Evolutionary conservation across 1,284 basidiomycete species (phyloP).

Genomic region (Irpex rosettiformis): DNA sequence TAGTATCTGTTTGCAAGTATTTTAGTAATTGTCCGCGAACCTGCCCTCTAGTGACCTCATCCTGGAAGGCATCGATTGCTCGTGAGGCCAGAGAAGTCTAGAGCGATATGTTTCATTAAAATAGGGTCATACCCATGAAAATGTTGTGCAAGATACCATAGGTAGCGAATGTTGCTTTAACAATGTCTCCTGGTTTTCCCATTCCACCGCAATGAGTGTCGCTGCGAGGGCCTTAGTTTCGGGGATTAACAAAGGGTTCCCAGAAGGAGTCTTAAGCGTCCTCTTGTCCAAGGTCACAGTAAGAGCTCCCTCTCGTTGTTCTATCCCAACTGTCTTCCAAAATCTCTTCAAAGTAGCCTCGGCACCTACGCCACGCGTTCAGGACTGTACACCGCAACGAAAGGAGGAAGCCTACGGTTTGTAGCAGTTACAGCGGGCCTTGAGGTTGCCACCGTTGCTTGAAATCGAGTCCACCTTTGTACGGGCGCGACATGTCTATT

Average conservation of each 20-base stretch:
- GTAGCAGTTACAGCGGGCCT: conserved; percentile 28
- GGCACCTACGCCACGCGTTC: conserved; percentile 55
- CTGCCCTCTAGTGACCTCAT: conserved; percentile 55
- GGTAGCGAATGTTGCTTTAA: conserved; percentile 91
- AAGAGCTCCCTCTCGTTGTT: conserved; percentile 54
- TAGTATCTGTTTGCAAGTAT: conserved; percentile 94
- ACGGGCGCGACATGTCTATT: not conserved
- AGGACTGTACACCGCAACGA: conserved; percentile 1
- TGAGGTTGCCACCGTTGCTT: not conserved
- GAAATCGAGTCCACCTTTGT: not conserved
- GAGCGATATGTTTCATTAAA: not conserved
- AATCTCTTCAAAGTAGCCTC: conserved; percentile 85
- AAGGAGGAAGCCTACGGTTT: conserved; percentile 24
- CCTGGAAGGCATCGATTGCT: conserved; percentile 80
- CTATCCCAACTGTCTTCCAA: conserved; percentile 85
- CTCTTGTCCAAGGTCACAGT: conserved; percentile 82
- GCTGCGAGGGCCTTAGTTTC: conserved; percentile 71
- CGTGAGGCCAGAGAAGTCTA: conserved; percentile 89
- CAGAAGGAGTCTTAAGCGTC: conserved; percentile 84
- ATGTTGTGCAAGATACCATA: too few species aligned
- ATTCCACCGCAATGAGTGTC: conserved; percentile 88
- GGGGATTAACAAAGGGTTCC: conserved; percentile 74
- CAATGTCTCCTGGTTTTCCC: conserved; percentile 88
- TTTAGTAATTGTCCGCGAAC: conserved; percentile 75
- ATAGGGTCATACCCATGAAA: too few species aligned